These are phyloP conservation scores for Closterium sp. DNA, from an alignment of 139 green algal genomes.

Conservation along the genomic window DNA sequence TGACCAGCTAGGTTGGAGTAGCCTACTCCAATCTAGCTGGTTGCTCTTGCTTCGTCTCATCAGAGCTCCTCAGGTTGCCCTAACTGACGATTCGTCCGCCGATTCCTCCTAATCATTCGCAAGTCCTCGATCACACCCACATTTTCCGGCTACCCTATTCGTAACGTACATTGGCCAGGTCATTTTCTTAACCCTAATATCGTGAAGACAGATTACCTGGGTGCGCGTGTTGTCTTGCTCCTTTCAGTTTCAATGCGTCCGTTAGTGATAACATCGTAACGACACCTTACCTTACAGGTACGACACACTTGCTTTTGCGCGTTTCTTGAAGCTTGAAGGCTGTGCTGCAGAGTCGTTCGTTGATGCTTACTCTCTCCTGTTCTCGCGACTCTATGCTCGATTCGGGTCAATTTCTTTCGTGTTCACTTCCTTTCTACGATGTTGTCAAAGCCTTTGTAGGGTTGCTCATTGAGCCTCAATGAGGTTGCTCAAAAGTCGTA, in stretches of 20 bases:
- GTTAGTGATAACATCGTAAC: neutral
- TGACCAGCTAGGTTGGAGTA: no score
- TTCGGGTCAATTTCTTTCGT: no score
- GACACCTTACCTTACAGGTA: neutral
- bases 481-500: no score
- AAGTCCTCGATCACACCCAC: neutral
- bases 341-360: neutral
- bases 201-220: neutral
- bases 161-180: neutral
- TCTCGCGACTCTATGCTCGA: no score
- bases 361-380: no score
- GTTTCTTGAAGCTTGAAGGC: neutral
- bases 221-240: neutral
- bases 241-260: neutral
- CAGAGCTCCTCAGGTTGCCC: neutral
- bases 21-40: neutral
- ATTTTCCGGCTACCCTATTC: neutral
- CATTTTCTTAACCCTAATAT: neutral
- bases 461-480: no score
- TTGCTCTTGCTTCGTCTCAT: neutral
- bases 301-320: neutral
- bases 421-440: no score
- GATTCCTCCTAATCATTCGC: neutral
- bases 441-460: no score
- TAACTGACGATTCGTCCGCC: neutral